Evolutionary conservation across 1,284 basidiomycete genomes (phyloP).

Genomic region (Kwoniella shivajii): DNA sequence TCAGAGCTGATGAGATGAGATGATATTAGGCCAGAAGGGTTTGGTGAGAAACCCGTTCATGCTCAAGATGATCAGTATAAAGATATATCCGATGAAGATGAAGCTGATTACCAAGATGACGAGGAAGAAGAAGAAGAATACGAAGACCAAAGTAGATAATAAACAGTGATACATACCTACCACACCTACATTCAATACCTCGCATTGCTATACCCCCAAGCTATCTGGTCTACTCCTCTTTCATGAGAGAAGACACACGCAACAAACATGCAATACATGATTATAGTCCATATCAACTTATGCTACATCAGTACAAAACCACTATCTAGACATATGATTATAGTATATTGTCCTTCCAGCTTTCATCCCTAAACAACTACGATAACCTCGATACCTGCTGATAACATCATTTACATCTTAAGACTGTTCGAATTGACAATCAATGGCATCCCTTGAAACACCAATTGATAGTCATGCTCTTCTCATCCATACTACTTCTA

Average conservation of each 20-base stretch:
- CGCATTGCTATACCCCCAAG: no score
- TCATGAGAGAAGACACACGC: no score
- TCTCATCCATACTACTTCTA: conserved; percentile 22
- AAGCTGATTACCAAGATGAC: conserved; percentile 5
- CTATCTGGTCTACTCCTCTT: no score
- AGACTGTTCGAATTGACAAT: neutral
- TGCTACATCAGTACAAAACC: no score
- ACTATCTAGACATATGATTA: no score
- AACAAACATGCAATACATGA: no score
- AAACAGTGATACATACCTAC: no score
- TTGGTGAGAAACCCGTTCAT: conserved; percentile 21
- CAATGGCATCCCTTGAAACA: conserved; percentile 8
- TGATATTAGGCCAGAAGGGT: conserved; percentile 36
- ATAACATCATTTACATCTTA: neutral
- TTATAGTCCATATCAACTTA: no score
- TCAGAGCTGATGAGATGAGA: neutral
- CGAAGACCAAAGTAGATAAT: neutral
- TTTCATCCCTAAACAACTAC: no score
- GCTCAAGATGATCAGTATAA: neutral
- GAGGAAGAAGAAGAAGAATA: conserved; percentile 7
- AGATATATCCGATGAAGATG: conserved; percentile 15
- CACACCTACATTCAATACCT: no score
- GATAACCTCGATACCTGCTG: no score
- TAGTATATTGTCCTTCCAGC: no score
- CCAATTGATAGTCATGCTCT: conserved; percentile 8